Evolutionary conservation across 352 stramenopile genomes (phyloP).

Genomic region (Phytophthora boehmeriae): DNA sequence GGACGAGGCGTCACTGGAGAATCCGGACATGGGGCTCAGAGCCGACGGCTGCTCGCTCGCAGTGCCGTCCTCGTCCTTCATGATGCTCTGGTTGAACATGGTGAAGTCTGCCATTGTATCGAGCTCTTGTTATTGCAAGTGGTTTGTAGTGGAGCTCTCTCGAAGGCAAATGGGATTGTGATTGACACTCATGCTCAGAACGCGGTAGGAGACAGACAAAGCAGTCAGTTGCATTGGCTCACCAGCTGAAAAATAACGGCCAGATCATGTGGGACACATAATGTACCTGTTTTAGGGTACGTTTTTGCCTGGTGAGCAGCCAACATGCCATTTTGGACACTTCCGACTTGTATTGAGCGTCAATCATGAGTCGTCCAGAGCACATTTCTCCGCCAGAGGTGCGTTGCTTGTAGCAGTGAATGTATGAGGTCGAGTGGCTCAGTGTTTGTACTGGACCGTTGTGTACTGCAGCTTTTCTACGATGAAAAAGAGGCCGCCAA

Average conservation of each 20-base stretch:
- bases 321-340: slow-evolving; percentile 1
- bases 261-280: background rate
- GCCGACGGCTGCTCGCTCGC: slow-evolving; percentile 42
- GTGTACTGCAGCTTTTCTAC: slow-evolving; percentile 84
- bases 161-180: background rate
- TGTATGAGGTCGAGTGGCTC: too few relatives aligned
- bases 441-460: background rate
- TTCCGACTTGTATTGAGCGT: background rate
- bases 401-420: slow-evolving; percentile 24
- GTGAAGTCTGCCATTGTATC: slow-evolving; percentile 40
- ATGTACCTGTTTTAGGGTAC: background rate
- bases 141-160: too few relatives aligned
- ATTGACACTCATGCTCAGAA: background rate
- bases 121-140: too few relatives aligned
- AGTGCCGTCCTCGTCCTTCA: slow-evolving; percentile 43
- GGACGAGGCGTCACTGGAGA: slow-evolving; percentile 43
- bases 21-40: slow-evolving; percentile 44
- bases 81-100: slow-evolving; percentile 53
- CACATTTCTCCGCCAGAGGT: slow-evolving; percentile 87
- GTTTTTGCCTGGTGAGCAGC: background rate
- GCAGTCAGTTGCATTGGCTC: background rate
- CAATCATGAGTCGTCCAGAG: slow-evolving; percentile 87
- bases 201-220: slow-evolving; percentile 2
- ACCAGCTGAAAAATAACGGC: background rate
- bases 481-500: slow-evolving; percentile 93